Conservation (phyloP, 331 rosid genomes). For the Erythrophleum ivorense region DNA sequence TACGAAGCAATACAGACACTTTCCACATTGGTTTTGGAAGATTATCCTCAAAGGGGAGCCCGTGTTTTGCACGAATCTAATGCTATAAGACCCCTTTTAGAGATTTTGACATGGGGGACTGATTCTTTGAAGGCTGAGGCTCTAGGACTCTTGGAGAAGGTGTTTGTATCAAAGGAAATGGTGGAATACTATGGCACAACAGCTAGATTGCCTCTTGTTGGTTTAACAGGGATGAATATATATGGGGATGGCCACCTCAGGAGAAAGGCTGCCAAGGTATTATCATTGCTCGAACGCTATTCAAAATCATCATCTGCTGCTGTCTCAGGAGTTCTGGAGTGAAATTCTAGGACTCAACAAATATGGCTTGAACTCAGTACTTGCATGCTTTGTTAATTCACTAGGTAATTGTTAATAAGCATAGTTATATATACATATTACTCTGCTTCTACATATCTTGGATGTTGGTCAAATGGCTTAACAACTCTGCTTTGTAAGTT, state of each 20-base stretch:
- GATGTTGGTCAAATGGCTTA: conserved; percentile 3
- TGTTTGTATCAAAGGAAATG: conserved; percentile 73
- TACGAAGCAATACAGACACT: conserved; percentile 78
- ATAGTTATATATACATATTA: neutral
- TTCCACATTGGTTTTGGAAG: conserved; percentile 70
- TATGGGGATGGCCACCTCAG: conserved; percentile 55
- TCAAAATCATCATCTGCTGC: conserved; percentile 70
- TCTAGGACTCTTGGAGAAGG: conserved; percentile 71
- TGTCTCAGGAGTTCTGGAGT: conserved; percentile 56
- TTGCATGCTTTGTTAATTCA: conserved; percentile 4
- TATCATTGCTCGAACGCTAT: conserved; percentile 69
- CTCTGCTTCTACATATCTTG: neutral
- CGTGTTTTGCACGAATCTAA: conserved; percentile 58
- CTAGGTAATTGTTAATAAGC: conserved; percentile 5
- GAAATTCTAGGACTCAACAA: conserved; percentile 27
- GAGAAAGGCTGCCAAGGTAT: conserved; percentile 73
- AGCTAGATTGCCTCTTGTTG: conserved; percentile 58
- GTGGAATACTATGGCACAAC: conserved; percentile 61
- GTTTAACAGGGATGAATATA: conserved; percentile 55
- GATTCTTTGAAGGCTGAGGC: conserved; percentile 69
- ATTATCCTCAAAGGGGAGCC: conserved; percentile 70
- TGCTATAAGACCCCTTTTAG: conserved; percentile 62
- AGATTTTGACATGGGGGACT: conserved; percentile 72
- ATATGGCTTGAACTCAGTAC: neutral
- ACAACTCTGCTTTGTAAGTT: neutral